Percentiles rank a stretch among this genome's conserved stretches.
These are phyloP conservation scores for Conticribra guillardii DNA, from an alignment of 108 stramenopile genomes.

Conservation along the genomic window DNA sequence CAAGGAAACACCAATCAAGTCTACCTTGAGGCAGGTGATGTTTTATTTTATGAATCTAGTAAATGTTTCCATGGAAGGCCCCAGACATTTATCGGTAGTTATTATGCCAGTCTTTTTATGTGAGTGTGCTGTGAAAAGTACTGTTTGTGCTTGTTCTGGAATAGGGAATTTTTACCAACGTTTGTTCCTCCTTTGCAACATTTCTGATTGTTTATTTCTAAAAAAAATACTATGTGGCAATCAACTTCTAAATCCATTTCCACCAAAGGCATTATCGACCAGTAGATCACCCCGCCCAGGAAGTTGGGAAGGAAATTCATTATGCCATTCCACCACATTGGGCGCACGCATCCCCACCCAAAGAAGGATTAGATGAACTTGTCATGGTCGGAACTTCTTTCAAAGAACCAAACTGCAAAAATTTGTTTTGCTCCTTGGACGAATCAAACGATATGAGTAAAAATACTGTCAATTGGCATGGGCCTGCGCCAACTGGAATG, in stretches of 20 bases:
- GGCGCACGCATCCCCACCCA: slow-evolving; percentile 2
- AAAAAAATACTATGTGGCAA: no score
- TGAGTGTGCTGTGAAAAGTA: slow-evolving; percentile 11
- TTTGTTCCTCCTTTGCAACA: background rate
- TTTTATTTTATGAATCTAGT: slow-evolving; percentile 69
- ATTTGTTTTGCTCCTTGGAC: slow-evolving; percentile 48
- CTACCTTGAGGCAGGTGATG: slow-evolving; percentile 59
- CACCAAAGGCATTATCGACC: slow-evolving; percentile 17
- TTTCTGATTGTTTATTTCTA: no score
- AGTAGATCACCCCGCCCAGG: background rate
- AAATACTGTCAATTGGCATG: slow-evolving; percentile 56
- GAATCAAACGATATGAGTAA: slow-evolving; percentile 25
- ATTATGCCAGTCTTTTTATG: slow-evolving; percentile 60
- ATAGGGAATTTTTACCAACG: background rate
- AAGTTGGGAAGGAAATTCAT: slow-evolving; percentile 15
- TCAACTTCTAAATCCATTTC: no score
- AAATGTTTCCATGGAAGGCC: slow-evolving; percentile 76
- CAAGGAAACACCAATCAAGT: slow-evolving; percentile 58
- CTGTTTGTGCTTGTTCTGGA: background rate
- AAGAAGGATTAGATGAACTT: slow-evolving; percentile 42
- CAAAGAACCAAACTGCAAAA: slow-evolving; percentile 53
- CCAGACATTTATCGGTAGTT: slow-evolving; percentile 41
- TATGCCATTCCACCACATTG: slow-evolving; percentile 46
- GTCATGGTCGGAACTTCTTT: slow-evolving; percentile 45
- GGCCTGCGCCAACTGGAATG: slow-evolving; percentile 56